These are phyloP conservation scores for Lachancea sp. DNA, from an alignment of 805 yeast genomes.

Conservation along the genomic window DNA sequence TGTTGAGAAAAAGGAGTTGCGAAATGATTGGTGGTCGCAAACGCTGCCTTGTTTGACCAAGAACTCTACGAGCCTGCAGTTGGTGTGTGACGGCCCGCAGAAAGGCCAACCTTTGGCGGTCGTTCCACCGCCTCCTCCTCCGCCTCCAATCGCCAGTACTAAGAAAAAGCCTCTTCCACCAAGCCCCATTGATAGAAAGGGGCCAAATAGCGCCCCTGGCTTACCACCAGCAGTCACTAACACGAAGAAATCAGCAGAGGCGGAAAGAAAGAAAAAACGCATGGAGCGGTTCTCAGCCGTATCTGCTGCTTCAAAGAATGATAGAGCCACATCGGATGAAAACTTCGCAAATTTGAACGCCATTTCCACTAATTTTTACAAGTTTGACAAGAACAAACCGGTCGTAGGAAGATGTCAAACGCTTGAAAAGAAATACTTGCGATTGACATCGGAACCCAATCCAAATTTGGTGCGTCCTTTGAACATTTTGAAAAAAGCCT, in stretches of 20 bases:
- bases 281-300: slow-evolving; percentile 34
- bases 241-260: slow-evolving; percentile 13
- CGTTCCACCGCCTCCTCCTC: slow-evolving; percentile 9
- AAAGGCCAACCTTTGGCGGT: not conserved
- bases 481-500: slow-evolving; percentile 50
- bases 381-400: slow-evolving; percentile 31
- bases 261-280: slow-evolving; percentile 29
- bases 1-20: slow-evolving; percentile 18
- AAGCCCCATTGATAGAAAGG: not conserved
- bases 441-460: slow-evolving; percentile 88
- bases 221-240: not conserved
- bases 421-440: slow-evolving; percentile 71
- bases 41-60: slow-evolving; percentile 18
- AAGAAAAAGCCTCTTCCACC: slow-evolving; percentile 5
- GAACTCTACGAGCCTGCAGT: not conserved
- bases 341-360: slow-evolving; percentile 26
- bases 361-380: slow-evolving; percentile 27
- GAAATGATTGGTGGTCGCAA: slow-evolving; percentile 27
- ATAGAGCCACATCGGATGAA: slow-evolving; percentile 16
- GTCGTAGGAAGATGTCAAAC: slow-evolving; percentile 58
- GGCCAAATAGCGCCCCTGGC: not conserved
- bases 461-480: slow-evolving; percentile 79
- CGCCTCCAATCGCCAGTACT: too few relatives aligned
- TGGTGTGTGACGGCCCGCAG: not conserved
- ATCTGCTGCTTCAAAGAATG: slow-evolving; percentile 7